phyloP scores from a whole-genome alignment of 2,329 filamentous ascomycete species.

The Ophiostoma pallidulum region DNA sequence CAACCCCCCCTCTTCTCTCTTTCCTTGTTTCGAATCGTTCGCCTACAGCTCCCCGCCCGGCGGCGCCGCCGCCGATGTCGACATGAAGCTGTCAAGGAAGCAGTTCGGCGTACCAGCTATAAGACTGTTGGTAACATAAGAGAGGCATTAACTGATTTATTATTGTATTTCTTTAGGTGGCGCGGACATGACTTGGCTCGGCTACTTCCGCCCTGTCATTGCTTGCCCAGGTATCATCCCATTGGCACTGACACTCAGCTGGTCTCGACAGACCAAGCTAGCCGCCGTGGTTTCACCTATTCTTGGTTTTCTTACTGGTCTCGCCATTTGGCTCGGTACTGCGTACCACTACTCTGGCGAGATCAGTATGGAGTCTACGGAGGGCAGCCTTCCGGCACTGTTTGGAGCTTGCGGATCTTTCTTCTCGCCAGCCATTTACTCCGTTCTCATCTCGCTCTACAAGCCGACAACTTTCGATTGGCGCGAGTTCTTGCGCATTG shows the following conservation, averaged over 20 bases:
- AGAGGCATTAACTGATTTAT: no score
- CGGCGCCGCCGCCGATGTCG: no score
- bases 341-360: constrained; percentile 24
- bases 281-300: constrained; percentile 27
- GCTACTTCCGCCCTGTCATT: constrained; percentile 22
- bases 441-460: constrained; percentile 33
- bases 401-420: constrained; percentile 36
- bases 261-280: constrained; percentile 28
- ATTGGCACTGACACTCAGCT: constrained; percentile 28
- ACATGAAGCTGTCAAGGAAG: no score
- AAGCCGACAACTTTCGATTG: constrained; percentile 27
- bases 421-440: constrained; percentile 37
- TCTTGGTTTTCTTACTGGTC: constrained; percentile 25
- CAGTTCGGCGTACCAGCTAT: no score
- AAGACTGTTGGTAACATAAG: no score
- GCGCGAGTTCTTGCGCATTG: constrained; percentile 35
- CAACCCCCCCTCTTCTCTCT: no score
- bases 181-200: constrained; percentile 30
- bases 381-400: constrained; percentile 30
- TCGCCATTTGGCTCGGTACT: constrained; percentile 29
- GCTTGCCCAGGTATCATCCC: constrained; percentile 25
- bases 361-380: constrained; percentile 27
- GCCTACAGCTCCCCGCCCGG: no score
- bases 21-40: no score
- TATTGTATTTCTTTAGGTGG: no score